Base-by-base conservation (phyloP, 129 eudicot species). In the Solidago caesia region DNA sequence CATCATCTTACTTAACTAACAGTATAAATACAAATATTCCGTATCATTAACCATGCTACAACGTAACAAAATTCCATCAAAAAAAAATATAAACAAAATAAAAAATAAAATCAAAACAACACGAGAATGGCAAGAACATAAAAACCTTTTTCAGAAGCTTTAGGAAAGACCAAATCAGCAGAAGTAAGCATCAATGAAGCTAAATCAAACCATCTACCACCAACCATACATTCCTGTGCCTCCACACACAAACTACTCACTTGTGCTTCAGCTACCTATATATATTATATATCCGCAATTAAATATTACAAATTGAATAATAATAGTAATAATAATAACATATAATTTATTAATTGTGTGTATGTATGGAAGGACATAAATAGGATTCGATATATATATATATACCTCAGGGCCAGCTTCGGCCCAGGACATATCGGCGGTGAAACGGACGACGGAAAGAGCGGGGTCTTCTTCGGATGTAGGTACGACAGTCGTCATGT, bases 391-490 rank as follows among this genome's bases (percentile, higher is more conserved):
- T 12, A 14, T 33, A 33, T 33, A 14, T 33, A 33, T 33, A 33
- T 33, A 64, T 80, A 93, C 98, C 96, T 90, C 96, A 9, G 92
- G 83, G 53, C 97, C 97, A 63, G 96, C 98, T 60, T 93, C 98
- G 44, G 98, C 96, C 92, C 97, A 88, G 52, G 97, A 84, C 72
- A 86, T 76, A 56, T 93, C 88, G 44, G 96, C 86, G 67, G 89
- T 84, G 86, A 86, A 90, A 66, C 97, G 89, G 25, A 90, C 98
- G 53, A 90, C 97, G 80, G 92, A 72, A 80, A 93, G 89, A 10
- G 78, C 80, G 33, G 97, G 92, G 74, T 93, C 98, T 82, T 90
- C 98, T 71, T 93, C 96, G n/a, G 96, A 86, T 6, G 98, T 93
- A 12, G 98, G 96, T 3, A 93, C 88, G n/a, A 93, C 81, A 2